phyloP scores from a whole-genome alignment of 2,329 filamentous ascomycete genomes.

The Calonectria pteridis region DNA sequence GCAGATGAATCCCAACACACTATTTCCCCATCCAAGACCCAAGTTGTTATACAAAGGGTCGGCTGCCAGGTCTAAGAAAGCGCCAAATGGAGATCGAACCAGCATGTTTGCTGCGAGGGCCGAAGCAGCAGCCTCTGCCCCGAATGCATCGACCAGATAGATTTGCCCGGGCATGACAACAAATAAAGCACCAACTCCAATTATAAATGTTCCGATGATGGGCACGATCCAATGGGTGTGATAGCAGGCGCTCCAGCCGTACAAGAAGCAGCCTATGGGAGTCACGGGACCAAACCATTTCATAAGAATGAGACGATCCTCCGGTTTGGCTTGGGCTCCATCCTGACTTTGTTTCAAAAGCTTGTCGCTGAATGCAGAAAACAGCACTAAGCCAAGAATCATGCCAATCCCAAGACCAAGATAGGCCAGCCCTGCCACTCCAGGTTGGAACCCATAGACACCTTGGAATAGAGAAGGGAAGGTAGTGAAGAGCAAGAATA shows the following conservation, averaged over 20 bases:
- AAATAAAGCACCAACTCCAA: slow-evolving; percentile 58
- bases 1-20: slow-evolving; percentile 51
- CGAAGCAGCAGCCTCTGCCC: slow-evolving; percentile 33
- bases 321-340: slow-evolving; percentile 45
- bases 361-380: slow-evolving; percentile 27
- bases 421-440: slow-evolving; percentile 53
- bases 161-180: slow-evolving; percentile 48
- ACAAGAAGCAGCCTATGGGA: slow-evolving; percentile 66
- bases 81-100: slow-evolving; percentile 68
- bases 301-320: slow-evolving; percentile 66
- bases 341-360: background rate
- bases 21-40: slow-evolving; percentile 58
- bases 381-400: slow-evolving; percentile 40
- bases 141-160: slow-evolving; percentile 42
- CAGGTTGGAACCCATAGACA: slow-evolving; percentile 47
- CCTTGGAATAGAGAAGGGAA: slow-evolving; percentile 51
- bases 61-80: slow-evolving; percentile 68
- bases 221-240: slow-evolving; percentile 68
- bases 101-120: slow-evolving; percentile 35
- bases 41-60: slow-evolving; percentile 49
- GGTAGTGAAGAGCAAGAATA: slow-evolving; percentile 53
- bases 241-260: slow-evolving; percentile 68
- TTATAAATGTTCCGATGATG: slow-evolving; percentile 65
- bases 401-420: slow-evolving; percentile 61
- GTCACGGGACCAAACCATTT: slow-evolving; percentile 65